phyloP scores from a whole-genome alignment of 176 grass and related monocot species.

The Avena insularis region DNA sequence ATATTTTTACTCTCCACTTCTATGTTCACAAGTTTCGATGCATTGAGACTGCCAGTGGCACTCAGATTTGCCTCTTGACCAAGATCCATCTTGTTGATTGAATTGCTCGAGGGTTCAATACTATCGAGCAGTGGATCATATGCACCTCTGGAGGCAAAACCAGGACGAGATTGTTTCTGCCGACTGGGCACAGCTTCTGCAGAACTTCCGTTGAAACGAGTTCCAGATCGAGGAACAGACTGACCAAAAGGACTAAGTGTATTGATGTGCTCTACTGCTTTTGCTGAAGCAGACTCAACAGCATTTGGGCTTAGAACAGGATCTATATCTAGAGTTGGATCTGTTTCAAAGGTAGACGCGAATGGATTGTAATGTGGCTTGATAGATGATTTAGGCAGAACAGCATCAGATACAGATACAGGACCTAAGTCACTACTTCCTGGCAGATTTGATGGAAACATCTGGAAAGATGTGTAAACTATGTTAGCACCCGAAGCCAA shows the following conservation, averaged over 20 bases:
- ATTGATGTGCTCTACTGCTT: constrained; percentile 47
- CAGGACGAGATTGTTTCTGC: constrained; percentile 47
- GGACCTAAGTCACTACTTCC: constrained; percentile 54
- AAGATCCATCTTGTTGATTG: constrained; percentile 66
- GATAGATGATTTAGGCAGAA: constrained; percentile 71
- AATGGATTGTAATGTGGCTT: constrained; percentile 92
- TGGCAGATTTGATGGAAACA: constrained; percentile 51
- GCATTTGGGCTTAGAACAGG: constrained; percentile 47
- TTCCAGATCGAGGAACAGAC: constrained; percentile 55
- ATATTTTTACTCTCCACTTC: constrained; percentile 62
- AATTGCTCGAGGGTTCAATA: constrained; percentile 83
- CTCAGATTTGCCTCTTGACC: constrained; percentile 56
- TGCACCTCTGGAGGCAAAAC: constrained; percentile 50
- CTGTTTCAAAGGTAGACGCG: constrained; percentile 97
- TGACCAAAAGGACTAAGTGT: constrained; percentile 41
- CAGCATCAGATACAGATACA: constrained; percentile 54
- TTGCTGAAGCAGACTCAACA: constrained; percentile 53
- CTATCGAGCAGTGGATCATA: constrained; percentile 96
- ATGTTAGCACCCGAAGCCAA: constrained; percentile 61
- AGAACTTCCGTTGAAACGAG: constrained; percentile 55
- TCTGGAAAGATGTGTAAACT: constrained; percentile 54
- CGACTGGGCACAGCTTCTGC: constrained; percentile 42
- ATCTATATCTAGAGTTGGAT: constrained; percentile 50
- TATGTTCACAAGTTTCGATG: constrained; percentile 56
- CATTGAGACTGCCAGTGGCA: constrained; percentile 38